Conservation (phyloP, 441 rosid genomes). For the Manihot esculenta region DNA sequence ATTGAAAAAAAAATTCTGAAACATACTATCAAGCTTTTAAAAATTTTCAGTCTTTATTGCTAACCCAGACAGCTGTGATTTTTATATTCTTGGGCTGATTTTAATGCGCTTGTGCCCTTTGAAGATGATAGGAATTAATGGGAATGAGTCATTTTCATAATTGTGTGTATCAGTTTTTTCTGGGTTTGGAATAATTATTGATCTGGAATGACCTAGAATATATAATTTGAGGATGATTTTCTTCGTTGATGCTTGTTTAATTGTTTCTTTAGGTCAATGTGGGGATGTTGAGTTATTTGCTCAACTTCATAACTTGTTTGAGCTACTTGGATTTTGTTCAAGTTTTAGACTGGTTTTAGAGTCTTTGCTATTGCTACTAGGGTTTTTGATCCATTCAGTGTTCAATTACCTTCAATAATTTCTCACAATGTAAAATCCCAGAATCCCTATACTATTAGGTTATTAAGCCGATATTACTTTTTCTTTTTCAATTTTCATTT, state of each 20-base stretch:
- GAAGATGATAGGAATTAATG: not conserved
- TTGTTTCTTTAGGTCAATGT: not conserved
- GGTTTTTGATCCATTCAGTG: not conserved
- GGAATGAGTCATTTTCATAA: not conserved
- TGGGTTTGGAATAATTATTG: not conserved
- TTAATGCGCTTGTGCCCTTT: not conserved
- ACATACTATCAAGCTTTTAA: slow-evolving; percentile 2
- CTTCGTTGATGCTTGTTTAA: not conserved
- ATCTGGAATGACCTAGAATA: not conserved
- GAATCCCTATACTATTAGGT: not conserved
- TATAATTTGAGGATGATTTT: not conserved
- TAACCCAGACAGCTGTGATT: not conserved
- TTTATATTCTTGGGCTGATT: slow-evolving; percentile 2
- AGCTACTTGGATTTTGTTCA: not conserved
- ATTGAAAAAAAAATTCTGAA: not conserved
- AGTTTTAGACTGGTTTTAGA: slow-evolving; percentile 14
- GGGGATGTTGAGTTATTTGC: not conserved
- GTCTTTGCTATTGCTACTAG: not conserved
- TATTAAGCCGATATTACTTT: not conserved
- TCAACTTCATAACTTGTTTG: not conserved
- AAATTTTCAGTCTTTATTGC: not conserved
- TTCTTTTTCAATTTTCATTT: too few species aligned
- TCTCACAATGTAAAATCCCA: not conserved
- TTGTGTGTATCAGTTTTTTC: slow-evolving; percentile 16
- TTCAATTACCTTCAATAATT: slow-evolving; percentile 1